Percentiles rank a stretch among this genome's conserved stretches.
Evolutionary conservation across 352 stramenopile species (phyloP).

Genomic region (Phytophthora sojae): DNA sequence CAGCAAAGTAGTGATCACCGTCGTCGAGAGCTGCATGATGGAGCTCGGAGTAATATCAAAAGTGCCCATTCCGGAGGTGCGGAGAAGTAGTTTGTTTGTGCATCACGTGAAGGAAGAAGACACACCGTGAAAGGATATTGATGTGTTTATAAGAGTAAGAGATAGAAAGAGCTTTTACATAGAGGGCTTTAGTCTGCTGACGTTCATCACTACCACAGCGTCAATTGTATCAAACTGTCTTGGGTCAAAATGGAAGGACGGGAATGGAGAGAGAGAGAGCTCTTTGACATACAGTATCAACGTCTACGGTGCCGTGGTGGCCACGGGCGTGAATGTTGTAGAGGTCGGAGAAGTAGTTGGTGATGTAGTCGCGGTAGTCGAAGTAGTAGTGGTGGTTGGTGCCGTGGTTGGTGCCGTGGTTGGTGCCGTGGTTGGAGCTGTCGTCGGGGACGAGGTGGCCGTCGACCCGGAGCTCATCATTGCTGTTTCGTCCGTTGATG

Average conservation of each 20-base stretch:
- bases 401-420: not conserved
- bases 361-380: not conserved
- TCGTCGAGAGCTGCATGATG: not conserved
- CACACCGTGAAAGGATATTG: not conserved
- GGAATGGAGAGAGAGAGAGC: not conserved
- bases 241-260: slow-evolving; percentile 4
- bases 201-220: slow-evolving; percentile 4
- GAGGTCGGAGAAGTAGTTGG: not conserved
- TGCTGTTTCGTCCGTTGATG: slow-evolving; percentile 17
- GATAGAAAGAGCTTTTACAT: slow-evolving; percentile 3
- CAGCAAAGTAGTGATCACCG: not conserved
- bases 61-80: not conserved
- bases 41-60: not conserved
- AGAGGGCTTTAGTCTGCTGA: not conserved
- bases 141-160: not conserved
- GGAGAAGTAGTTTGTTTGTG: not conserved
- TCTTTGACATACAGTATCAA: too few relatives aligned
- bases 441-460: not conserved
- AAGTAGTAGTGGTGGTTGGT: not conserved
- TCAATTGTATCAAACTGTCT: slow-evolving; percentile 3
- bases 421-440: not conserved
- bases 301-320: not conserved
- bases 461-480: slow-evolving; percentile 16
- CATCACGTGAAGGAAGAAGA: not conserved
- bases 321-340: not conserved